Evolutionary conservation across 306 rosid genomes (phyloP), one percentile per base, ranked within the genome.

Genomic region (Cicer pinnatifidum): DNA sequence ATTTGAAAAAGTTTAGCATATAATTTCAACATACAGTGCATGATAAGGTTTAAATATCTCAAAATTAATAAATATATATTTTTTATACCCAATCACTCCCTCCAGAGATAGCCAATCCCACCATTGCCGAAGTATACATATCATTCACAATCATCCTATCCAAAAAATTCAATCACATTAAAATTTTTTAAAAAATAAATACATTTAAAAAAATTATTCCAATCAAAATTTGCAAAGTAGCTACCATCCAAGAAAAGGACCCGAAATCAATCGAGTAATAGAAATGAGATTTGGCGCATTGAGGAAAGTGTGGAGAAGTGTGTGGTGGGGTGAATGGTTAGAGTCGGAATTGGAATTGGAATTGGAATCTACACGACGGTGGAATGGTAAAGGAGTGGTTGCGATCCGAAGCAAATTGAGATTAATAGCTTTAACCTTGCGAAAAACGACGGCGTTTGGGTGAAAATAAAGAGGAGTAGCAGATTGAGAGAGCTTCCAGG

Each of bases 401-500:
- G 80, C 43, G 56, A 65, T 17, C 56, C 85, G 77, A 12, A 90
- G 85, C 39, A 93, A 77, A 56, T 86, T 78, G 19, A 91, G 78
- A 69, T 86, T 80, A 13, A 90, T 54, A 8, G 68, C 77, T 23
- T 81, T 71, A 38, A 89, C 87, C 63, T 82, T 91, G 7, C 84
- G 89, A 13, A 89, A 75, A 75, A 85, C 88, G 69, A 85, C 83
- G 51, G 62, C 85, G 75, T 94, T 89, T 12, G 81, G 77, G 0
- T 23, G 90, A 8, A 84, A 69, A 76, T 88, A 77, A 37, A 93
- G 89, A 51, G 96, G 97, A 2, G 98, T 89, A 44, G 98, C 93
- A 74, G 98, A 88, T 76, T 93, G 96, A 11, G 91, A 91, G 52
- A 93, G 94, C 81, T 91, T 93, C 96, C 98, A 93, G 0, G 96